Evolutionary conservation across 257 asterid species (phyloP).

Genomic region (Sherardia arvensis): DNA sequence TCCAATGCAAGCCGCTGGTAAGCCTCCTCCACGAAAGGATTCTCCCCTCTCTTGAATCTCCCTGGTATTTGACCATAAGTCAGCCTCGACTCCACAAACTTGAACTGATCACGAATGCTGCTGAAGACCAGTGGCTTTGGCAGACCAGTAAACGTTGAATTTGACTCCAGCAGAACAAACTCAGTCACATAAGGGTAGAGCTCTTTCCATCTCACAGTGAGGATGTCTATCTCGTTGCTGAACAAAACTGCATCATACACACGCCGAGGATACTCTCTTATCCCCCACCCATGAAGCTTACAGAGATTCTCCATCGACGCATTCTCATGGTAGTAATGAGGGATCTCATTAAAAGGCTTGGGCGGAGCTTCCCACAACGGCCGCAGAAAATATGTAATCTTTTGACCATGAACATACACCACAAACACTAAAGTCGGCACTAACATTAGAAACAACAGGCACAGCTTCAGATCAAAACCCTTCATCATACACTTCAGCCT

Average conservation of each 20-base stretch:
- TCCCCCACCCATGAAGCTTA: conserved; percentile 76
- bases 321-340: conserved; percentile 71
- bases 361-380: conserved; percentile 85
- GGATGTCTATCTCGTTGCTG: conserved; percentile 71
- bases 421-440: conserved; percentile 43
- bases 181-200: conserved; percentile 59
- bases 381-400: conserved; percentile 66
- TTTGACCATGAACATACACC: conserved; percentile 66
- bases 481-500: conserved; percentile 53
- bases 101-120: conserved; percentile 39
- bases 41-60: conserved; percentile 59
- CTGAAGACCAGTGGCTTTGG: conserved; percentile 55
- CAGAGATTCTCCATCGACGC: conserved; percentile 72
- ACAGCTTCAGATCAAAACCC: conserved; percentile 51
- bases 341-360: conserved; percentile 65
- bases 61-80: conserved; percentile 78
- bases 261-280: conserved; percentile 74
- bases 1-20: conserved; percentile 76
- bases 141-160: conserved; percentile 75
- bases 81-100: conserved; percentile 53
- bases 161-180: conserved; percentile 71
- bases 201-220: conserved; percentile 75
- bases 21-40: conserved; percentile 79
- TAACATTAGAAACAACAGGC: conserved; percentile 43
- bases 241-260: conserved; percentile 76